Base-by-base conservation (phyloP, 2,329 filamentous ascomycete species). In the Cercospora zeae-maydis region DNA sequence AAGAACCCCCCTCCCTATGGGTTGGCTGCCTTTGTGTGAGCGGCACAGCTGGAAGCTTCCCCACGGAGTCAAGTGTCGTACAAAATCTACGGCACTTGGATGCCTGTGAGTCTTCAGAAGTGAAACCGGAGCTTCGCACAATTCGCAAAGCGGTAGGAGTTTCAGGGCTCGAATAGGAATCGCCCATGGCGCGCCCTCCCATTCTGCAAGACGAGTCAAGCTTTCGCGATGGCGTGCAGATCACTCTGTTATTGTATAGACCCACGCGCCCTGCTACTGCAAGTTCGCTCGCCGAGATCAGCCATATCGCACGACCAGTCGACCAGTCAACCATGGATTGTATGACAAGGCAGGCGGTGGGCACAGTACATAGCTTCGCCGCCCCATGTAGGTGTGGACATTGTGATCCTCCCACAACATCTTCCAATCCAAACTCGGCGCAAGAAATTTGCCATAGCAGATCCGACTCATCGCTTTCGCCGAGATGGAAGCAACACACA, bases 151-250 rank as follows among this genome's bases (percentile, higher is more conserved):
- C 42, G 21, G 42, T 30, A 30, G 13, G 21, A 27, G 2, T 27
- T 27, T 49, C 42, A 49, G 42, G 42, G 42, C 19, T 21, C 42
- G 42, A 49, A 49, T 49, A n/a, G 42, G 21, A 49, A 49, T 6
- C 13, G 42, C 27, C 42, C 42, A 10, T 14, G 21, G 42, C 21
- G 42, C 42, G 21, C 21, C 42, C 42, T 49, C 42, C 42, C 42
- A 21, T 21, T 49, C 21, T 49, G 42, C 42, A 49, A 21, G 13
- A 49, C 42, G 42, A 9, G 11, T 49, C 24, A 49, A 49, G 42
- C 42, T 49, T n/a, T 49, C 42, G 42, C 42, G 42, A 49, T 49
- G 42, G 42, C 42, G 42, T 49, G 42, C 42, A 49, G 42, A 49
- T 49, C 42, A 49, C 42, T 49, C 42, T 49, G 42, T 19, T 49